Evolutionary conservation across 1,139 yeast species (phyloP), one percentile per base, ranked within the genome.

Genomic region (Blastobotrys proliferans): DNA sequence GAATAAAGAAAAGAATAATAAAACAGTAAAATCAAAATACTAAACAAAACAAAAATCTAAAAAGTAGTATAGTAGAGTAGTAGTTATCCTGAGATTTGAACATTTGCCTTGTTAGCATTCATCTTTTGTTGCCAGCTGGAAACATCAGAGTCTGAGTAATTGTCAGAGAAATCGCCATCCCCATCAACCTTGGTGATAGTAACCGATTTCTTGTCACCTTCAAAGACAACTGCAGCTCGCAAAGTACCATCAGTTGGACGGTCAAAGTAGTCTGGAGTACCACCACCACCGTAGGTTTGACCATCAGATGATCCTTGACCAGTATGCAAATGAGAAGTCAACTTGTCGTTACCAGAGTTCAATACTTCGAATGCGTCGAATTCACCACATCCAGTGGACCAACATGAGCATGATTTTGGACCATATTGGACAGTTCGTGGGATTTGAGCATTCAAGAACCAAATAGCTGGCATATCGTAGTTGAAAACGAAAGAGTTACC

Each of bases 351-450:
- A 53, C 95, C 95, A 27, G 85, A 57, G 52, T 70, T 66, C 61
- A 86, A 75, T 55, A 86, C 77, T 73, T 92, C 98, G 58, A 90
- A 90, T 50, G 87, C 71, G 65, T 92, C 98, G 54, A 90, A 74
- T 71, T 92, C 98, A 66, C 97, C 97, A 69, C 98, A 92, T 40
- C 97, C 97, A 31, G 95, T 77, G 53, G 79, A 64, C 98, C 98
- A 92, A 74, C 97, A 92, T 21, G 97, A 87, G 72, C 97, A 84
- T 10, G 72, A 68, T 45, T 80, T 67, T 46, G 71, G 72, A 61
- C 94, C 94, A 61, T 90, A 92, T 70, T 92, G 97, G 49, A 84
- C 66, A 45, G 96, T 90, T 70, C 97, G 81, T 60, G 97, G 96
- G 57, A 90, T 85, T 67, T 85, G 83, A 35, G 97, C 95, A 61